Conservation (phyloP, 345 rosid species). For the Tarenaya hassleriana region DNA sequence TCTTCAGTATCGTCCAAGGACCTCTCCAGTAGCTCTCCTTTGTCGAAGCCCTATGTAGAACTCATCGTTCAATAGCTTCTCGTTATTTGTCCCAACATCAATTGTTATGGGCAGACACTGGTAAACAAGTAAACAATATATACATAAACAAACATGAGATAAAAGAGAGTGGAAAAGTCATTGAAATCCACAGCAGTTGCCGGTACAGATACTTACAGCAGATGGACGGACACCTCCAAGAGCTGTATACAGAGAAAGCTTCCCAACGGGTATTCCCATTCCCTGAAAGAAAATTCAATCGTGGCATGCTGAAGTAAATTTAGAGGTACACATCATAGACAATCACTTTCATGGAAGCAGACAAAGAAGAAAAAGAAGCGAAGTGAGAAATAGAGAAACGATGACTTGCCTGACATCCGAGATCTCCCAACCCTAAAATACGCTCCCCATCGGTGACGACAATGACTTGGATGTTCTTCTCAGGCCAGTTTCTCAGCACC, state of each 20-base stretch:
- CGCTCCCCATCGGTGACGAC: constrained; percentile 98
- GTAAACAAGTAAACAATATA: constrained; percentile 7
- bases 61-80: constrained; percentile 77
- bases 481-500: constrained; percentile 95
- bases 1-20: constrained; percentile 17
- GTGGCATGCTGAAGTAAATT: constrained; percentile 1
- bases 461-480: constrained; percentile 87
- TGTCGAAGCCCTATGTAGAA: constrained; percentile 93
- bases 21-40: constrained; percentile 96
- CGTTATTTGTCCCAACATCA: constrained; percentile 98
- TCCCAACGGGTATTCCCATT: constrained; percentile 98
- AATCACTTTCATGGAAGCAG: constrained; percentile 2
- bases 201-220: constrained; percentile 52
- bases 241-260: constrained; percentile 87
- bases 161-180: constrained; percentile 3
- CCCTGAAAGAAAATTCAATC: constrained; percentile 41
- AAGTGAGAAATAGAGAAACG: no score
- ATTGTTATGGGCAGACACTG: constrained; percentile 97
- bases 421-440: constrained; percentile 92
- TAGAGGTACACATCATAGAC: constrained; percentile 7
- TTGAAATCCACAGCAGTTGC: constrained; percentile 3
- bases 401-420: constrained; percentile 81
- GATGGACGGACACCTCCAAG: constrained; percentile 98
- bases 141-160: neutral
- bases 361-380: neutral